These are phyloP conservation scores for Aegilops longissima DNA, from an alignment of 176 grass and related monocot genomes.

Conservation along the genomic window DNA sequence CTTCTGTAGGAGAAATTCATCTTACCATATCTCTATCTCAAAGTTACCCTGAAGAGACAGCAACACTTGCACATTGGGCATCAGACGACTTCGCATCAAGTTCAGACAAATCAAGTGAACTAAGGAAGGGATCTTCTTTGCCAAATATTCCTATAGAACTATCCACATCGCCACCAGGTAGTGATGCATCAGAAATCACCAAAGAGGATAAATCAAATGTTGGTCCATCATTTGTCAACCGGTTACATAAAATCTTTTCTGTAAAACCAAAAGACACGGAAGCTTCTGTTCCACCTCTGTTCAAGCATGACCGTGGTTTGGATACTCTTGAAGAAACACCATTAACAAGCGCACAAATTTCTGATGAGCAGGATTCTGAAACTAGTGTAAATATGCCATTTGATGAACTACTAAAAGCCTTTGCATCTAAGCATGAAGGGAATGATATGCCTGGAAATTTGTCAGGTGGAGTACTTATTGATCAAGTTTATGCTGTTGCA, in stretches of 20 bases:
- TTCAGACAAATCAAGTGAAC: constrained; percentile 82
- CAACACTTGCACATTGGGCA: constrained; percentile 16
- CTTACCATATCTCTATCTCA: constrained; percentile 61
- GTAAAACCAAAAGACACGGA: constrained; percentile 50
- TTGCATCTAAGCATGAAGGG: constrained; percentile 54
- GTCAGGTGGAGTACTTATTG: constrained; percentile 67
- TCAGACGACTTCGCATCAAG: constrained; percentile 72
- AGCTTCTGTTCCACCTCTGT: constrained; percentile 18
- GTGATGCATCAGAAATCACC: constrained; percentile 35
- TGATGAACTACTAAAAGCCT: constrained; percentile 76
- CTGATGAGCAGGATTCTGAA: constrained; percentile 34
- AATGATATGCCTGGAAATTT: constrained; percentile 69
- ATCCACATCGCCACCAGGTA: not conserved
- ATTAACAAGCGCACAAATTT: constrained; percentile 25
- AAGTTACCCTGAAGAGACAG: constrained; percentile 51
- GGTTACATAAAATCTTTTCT: constrained; percentile 60
- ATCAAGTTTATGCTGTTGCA: constrained; percentile 67
- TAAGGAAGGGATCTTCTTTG: constrained; percentile 50
- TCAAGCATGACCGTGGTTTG: constrained; percentile 18
- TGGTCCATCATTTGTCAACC: constrained; percentile 50
- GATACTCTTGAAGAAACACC: constrained; percentile 25
- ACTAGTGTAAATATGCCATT: constrained; percentile 49
- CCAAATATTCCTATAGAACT: constrained; percentile 43
- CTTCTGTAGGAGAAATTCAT: constrained; percentile 70
- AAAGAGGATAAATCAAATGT: constrained; percentile 55